A percentile compares a stretch with the other conserved stretches of the same genome.
Conservation (phyloP, 1,139 yeast species). For the Magnusiomyces tetraspermus region DNA sequence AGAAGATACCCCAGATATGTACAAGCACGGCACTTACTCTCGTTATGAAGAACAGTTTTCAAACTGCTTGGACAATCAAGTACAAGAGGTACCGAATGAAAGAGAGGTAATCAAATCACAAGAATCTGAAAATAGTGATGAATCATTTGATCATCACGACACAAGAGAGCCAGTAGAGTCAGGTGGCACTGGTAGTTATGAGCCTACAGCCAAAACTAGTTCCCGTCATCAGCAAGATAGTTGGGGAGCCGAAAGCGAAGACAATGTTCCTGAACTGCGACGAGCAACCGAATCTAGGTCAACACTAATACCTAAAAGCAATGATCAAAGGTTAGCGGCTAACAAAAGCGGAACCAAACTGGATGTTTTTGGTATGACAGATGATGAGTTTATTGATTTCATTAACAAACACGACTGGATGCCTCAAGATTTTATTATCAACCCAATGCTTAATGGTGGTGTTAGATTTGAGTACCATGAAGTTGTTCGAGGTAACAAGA, state of each 20-base stretch:
- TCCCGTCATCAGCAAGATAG: background rate
- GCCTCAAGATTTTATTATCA: constrained; percentile 1
- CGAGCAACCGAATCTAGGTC: background rate
- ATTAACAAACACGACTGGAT: background rate
- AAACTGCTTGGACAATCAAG: background rate
- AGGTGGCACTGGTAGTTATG: background rate
- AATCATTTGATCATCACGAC: too few relatives aligned
- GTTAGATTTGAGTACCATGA: background rate
- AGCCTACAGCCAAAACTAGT: background rate
- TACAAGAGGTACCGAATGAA: too few relatives aligned
- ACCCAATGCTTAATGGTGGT: background rate
- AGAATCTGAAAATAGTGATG: too few relatives aligned
- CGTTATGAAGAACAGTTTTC: background rate
- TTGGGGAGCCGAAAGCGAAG: background rate
- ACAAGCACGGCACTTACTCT: background rate
- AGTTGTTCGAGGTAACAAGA: background rate
- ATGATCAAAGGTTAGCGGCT: too few relatives aligned
- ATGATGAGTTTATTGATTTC: background rate
- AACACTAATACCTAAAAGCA: background rate
- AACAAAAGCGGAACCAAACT: background rate
- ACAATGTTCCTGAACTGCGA: background rate
- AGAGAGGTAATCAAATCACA: too few relatives aligned
- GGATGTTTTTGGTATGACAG: background rate
- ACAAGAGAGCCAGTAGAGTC: background rate
- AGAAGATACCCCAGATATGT: background rate